Evolutionary conservation across 2,329 filamentous ascomycete genomes (phyloP).

Genomic region (Apiospora malaysiana): DNA sequence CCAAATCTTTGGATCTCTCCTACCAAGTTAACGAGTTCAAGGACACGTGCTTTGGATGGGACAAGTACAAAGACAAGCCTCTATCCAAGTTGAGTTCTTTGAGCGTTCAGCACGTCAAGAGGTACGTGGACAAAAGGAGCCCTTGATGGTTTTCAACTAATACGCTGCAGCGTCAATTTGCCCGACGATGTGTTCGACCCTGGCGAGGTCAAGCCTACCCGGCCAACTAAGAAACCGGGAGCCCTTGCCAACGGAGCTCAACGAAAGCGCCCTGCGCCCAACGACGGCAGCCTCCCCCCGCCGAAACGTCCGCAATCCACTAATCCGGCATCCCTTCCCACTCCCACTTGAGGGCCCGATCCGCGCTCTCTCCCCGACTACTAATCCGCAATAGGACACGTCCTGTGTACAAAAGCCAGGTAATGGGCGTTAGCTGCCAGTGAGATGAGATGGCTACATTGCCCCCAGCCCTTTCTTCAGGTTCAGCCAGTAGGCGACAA

Average conservation of each 20-base stretch:
- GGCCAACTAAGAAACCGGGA: conserved; percentile 52
- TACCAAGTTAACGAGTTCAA: conserved; percentile 88
- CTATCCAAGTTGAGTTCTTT: conserved; percentile 78
- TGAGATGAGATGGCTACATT: conserved; percentile 15
- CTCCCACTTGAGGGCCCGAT: neutral
- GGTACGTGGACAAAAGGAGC: conserved; percentile 58
- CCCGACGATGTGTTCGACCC: conserved; percentile 88
- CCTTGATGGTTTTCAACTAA: conserved; percentile 26
- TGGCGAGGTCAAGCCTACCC: conserved; percentile 74
- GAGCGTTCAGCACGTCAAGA: conserved; percentile 82
- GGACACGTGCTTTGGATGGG: conserved; percentile 76
- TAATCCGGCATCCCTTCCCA: conserved; percentile 4
- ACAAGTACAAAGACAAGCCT: conserved; percentile 77
- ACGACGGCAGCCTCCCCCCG: conserved; percentile 37
- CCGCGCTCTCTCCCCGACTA: neutral
- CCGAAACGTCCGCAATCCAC: conserved; percentile 40
- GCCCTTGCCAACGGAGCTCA: conserved; percentile 32
- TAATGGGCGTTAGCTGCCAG: conserved; percentile 4
- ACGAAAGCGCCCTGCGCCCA: conserved; percentile 22
- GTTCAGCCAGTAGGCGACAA: neutral
- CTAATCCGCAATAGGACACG: conserved; percentile 4
- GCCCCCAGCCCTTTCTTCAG: conserved; percentile 1
- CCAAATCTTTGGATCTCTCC: conserved; percentile 77
- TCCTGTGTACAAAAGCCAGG: conserved; percentile 12
- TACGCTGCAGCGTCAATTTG: conserved; percentile 72